Base-by-base conservation (phyloP, 1,284 basidiomycete species). In the Puccinia hordei region DNA sequence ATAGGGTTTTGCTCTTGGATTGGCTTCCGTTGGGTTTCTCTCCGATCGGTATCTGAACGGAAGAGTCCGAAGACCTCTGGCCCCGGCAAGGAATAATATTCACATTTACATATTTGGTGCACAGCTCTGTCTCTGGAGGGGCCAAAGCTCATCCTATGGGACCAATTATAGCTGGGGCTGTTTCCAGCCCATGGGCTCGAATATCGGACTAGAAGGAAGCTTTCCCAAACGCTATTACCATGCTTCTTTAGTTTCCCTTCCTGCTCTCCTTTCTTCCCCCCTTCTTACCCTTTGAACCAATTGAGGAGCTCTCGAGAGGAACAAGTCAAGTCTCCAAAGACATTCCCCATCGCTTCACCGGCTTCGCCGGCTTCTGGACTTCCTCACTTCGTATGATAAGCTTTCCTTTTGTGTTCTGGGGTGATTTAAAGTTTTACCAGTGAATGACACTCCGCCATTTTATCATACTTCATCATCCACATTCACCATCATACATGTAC, bases 21-120 rank as follows among this genome's bases (percentile, higher is more conserved):
- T 41, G 38, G 38, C 6, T 41, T 33, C 44, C 41, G 10, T 38
- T 24, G n/a, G 57, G 51, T 38, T 59, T 73, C 33, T 59, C 33
- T 38, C 57, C 44, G 73, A 74, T 61, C 72, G 72, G 72, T 46
- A 59, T 46, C 73, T 74, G 59, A 74, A 61, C 33, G 73, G 73
- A 59, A 55, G 24, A 49, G 55, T 44, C n/a, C 38, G 38, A 6
- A 4, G 12, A 41, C n/a, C 33, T 74, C 38, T 74, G 73, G 57
- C 38, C 59, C 57, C 73, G 55, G 55, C 57, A 35, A 51, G 38
- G 33, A 41, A 30, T 30, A 53, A 59, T 53, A 19, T 74, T 2
- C 53, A 63, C 10, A 74, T 22, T 41, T 41, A 41, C 12, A 6
- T 41, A 41, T 12, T 6, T 41, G 12, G 38, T 61, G n/a, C 57